These are phyloP conservation scores for Trametes versicolor DNA, from an alignment of 1,284 basidiomycete species.

Conservation along the genomic window DNA sequence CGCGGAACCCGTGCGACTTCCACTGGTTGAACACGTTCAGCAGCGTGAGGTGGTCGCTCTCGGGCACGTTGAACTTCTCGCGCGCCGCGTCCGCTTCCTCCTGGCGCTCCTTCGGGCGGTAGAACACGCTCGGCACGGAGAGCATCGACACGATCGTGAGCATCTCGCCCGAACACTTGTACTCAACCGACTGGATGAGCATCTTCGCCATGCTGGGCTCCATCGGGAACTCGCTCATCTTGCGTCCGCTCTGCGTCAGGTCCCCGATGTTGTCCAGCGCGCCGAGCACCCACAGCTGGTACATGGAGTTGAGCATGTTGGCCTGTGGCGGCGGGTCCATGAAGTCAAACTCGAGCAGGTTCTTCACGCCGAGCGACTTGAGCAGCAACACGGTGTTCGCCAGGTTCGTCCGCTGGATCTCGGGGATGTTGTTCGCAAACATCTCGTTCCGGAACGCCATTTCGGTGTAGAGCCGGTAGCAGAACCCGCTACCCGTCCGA, in stretches of 20 bases:
- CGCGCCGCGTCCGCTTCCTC: conserved; percentile 96
- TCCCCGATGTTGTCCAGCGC: conserved; percentile 98
- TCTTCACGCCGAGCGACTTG: conserved; percentile 99
- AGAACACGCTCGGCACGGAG: conserved; percentile 96
- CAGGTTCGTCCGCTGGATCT: conserved; percentile 97
- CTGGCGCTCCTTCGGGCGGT: conserved; percentile 93
- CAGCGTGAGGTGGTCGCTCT: conserved; percentile 96
- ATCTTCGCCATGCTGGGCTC: conserved; percentile 99
- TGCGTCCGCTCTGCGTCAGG: conserved; percentile 89
- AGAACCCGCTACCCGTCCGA: conserved; percentile 94
- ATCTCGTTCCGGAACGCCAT: conserved; percentile 98
- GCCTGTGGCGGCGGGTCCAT: conserved; percentile 99
- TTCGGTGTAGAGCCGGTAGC: conserved; percentile 98
- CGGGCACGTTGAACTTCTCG: conserved; percentile 98
- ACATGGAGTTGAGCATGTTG: conserved; percentile 98
- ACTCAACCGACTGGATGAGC: conserved; percentile 95
- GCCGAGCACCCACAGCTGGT: conserved; percentile 98
- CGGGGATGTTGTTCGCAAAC: conserved; percentile 95
- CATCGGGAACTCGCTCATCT: conserved; percentile 99
- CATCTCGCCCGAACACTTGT: conserved; percentile 95
- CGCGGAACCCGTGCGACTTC: conserved; percentile 94
- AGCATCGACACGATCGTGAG: conserved; percentile 99
- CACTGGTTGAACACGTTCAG: conserved; percentile 98
- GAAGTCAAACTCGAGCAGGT: conserved; percentile 98
- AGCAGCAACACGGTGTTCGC: conserved; percentile 94